Evolutionary conservation across 176 grass and related monocot species (phyloP), one percentile per base, ranked within the genome.

Genomic region (Rhynchospora pubera): DNA sequence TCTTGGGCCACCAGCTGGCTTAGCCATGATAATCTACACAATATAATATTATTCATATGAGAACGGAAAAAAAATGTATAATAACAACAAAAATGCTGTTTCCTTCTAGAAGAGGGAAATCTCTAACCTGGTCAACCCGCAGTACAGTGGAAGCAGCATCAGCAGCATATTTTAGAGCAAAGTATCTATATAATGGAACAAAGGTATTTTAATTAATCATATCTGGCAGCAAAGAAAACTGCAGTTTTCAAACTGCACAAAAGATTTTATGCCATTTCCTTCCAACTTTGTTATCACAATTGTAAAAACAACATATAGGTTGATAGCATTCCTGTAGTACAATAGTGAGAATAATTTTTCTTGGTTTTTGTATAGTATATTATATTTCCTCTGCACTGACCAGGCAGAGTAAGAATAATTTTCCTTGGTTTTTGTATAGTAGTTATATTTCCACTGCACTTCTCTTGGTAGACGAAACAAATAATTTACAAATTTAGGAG

Each of bases 11-110:
- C 92, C 94, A 13, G 90, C 94, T 3, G 92, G 88, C 46, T 94
- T 97, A 14, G 94, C 88, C 94, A 94, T 93, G 90, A 97, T 97
- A 86, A 97, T 97, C 91, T 97, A 79, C 50, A 60, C 11, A 9
- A 62, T 42, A 42, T 13, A 21, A 78, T 50, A 66, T 32, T 80
- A 68, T 16, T 1, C 47, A 50, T 1, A 15, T 60, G 9, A 66
- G 47, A 59, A 78, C 23, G 28, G n/a, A 46, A 63, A 74, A 82
- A 55, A 23, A 70, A 57, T 44, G 6, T 14, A 23, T 57, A 77
- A 50, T 45, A 66, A 55, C 12, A 13, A 59, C 7, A 57, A 82
- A 12, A 45, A 80, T 15, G 7, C 9, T 7, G 65, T 79, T 79
- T 71, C 13, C 6, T 42, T 15, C 4, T 19, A 22, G 7, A 47